These are phyloP conservation scores for Carex scoparia DNA, from an alignment of 176 grass and related monocot genomes.

Conservation along the genomic window DNA sequence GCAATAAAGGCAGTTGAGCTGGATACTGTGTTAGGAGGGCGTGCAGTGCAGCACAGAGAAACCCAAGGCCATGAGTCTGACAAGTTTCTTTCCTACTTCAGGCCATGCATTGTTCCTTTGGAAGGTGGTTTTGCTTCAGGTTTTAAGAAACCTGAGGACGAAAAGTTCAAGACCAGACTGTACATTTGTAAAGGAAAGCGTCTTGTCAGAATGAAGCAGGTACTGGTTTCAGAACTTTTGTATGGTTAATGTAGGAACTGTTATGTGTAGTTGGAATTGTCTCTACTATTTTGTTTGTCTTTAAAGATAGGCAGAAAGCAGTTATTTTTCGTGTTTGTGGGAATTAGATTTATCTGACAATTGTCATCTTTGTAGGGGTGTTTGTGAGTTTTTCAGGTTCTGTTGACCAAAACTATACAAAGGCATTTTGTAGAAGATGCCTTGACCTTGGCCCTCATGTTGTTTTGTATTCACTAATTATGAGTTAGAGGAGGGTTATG, in stretches of 20 bases:
- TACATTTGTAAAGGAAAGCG: conserved; percentile 95
- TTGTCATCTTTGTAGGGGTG: background rate
- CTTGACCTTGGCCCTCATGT: background rate
- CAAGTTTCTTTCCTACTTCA: conserved; percentile 95
- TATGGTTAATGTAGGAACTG: background rate
- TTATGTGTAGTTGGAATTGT: background rate
- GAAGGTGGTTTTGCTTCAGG: conserved; percentile 96
- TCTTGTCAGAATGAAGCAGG: conserved; percentile 93
- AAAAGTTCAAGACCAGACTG: conserved; percentile 70
- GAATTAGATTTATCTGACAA: background rate
- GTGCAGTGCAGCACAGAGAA: conserved; percentile 96
- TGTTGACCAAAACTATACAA: background rate
- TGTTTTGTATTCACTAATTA: background rate
- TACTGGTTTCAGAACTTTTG: conserved; percentile 9
- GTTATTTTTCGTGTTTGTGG: background rate
- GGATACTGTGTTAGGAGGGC: conserved; percentile 83
- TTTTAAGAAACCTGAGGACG: conserved; percentile 78
- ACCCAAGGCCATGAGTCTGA: conserved; percentile 88
- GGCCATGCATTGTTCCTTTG: conserved; percentile 96
- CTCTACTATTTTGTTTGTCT: background rate
- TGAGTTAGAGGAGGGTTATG: background rate
- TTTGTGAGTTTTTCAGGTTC: background rate
- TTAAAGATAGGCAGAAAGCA: background rate
- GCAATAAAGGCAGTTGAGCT: conserved; percentile 96
- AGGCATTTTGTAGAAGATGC: background rate